Percentiles rank a stretch among this genome's conserved stretches.
Evolutionary conservation across 2,329 filamentous ascomycete species (phyloP).

Genomic region (Trichoderma sp.): DNA sequence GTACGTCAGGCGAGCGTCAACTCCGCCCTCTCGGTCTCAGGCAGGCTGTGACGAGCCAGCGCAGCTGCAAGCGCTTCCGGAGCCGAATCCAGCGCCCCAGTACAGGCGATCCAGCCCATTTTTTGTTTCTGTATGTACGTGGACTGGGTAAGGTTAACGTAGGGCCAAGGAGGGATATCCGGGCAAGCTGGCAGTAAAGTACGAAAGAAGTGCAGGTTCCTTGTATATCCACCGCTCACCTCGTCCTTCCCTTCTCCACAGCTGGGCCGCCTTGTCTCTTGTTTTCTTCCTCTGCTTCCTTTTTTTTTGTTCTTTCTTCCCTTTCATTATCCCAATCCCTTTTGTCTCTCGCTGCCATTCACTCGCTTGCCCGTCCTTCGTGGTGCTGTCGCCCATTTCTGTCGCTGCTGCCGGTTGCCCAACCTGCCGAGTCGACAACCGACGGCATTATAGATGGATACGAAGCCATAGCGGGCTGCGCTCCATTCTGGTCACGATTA

Average conservation of each 20-base stretch:
- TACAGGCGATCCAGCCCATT: background rate
- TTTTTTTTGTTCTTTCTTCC: constrained; percentile 1
- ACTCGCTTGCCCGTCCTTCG: constrained; percentile 25
- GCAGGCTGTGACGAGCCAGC: background rate
- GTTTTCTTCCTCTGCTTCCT: constrained; percentile 25
- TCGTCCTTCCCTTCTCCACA: constrained; percentile 25
- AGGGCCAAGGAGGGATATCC: background rate
- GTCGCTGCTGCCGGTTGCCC: background rate
- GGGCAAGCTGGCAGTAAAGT: background rate
- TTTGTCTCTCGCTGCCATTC: constrained; percentile 21
- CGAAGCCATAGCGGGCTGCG: constrained; percentile 1
- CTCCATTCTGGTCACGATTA: constrained; percentile 10
- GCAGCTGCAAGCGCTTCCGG: constrained; percentile 26
- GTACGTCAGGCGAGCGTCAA: constrained; percentile 29
- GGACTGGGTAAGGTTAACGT: background rate
- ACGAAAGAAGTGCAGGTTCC: background rate
- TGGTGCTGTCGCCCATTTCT: background rate
- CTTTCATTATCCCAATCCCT: constrained; percentile 21
- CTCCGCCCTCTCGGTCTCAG: constrained; percentile 3
- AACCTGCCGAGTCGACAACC: background rate
- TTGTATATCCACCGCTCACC: constrained; percentile 3
- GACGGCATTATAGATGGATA: constrained; percentile 5
- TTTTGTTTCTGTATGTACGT: background rate
- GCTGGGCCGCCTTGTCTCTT: constrained; percentile 5
- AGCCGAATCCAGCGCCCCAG: constrained; percentile 16